Evolutionary conservation across 768 basidiomycete genomes (phyloP).

Genomic region (Serendipita sp.): DNA sequence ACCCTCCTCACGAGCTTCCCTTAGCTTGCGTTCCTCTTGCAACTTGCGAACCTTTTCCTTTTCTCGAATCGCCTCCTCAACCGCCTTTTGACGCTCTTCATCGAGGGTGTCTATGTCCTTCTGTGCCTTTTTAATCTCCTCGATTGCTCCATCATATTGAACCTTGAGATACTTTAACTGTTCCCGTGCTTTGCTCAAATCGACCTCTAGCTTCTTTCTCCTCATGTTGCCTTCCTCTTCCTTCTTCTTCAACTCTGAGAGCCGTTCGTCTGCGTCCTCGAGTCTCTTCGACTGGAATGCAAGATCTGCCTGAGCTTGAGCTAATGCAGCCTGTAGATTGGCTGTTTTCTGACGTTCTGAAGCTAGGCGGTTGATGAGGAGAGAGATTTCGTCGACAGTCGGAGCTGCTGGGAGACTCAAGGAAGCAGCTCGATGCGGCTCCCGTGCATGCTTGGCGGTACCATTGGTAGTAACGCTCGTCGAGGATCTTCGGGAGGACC

Average conservation of each 20-base stretch:
- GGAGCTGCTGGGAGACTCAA: neutral
- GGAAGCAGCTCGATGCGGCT: neutral
- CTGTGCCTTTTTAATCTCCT: neutral
- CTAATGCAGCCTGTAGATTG: neutral
- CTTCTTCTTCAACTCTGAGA: neutral
- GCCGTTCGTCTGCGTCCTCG: neutral
- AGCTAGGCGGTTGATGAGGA: neutral
- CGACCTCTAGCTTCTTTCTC: neutral
- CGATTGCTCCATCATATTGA: conserved; percentile 2
- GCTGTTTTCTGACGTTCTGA: conserved; percentile 1
- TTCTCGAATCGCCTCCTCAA: neutral
- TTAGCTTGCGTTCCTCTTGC: neutral
- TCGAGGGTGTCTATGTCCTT: neutral
- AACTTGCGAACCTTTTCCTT: neutral
- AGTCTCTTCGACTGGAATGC: neutral
- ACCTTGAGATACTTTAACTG: neutral
- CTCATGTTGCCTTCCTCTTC: neutral
- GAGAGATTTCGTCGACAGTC: neutral
- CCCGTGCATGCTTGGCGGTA: neutral
- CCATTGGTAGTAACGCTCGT: neutral
- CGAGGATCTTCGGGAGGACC: neutral
- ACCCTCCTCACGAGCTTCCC: neutral
- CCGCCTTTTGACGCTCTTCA: conserved; percentile 1
- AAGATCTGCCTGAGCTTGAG: neutral
- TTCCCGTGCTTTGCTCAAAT: neutral